These are phyloP conservation scores for Bullera alba DNA, from an alignment of 768 basidiomycete species.

Conservation along the genomic window DNA sequence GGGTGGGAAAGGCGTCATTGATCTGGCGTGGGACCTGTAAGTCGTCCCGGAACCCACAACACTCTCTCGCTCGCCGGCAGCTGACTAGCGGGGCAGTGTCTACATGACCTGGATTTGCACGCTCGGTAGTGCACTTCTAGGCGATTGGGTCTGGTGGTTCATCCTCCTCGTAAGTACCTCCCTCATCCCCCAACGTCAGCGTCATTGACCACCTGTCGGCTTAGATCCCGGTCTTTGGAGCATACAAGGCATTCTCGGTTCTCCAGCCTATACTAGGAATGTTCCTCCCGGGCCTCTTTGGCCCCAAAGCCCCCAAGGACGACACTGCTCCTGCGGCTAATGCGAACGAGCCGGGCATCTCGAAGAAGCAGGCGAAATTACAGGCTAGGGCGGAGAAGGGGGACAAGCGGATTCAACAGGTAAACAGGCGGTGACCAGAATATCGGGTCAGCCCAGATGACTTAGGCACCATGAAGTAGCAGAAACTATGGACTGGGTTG, in stretches of 20 bases:
- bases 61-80: neutral
- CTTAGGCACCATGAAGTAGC: too few relatives aligned
- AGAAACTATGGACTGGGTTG: too few relatives aligned
- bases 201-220: too few relatives aligned
- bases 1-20: conserved; percentile 35
- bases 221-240: conserved; percentile 39
- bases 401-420: conserved; percentile 43
- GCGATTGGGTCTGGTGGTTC: conserved; percentile 42
- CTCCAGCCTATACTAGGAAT: conserved; percentile 36
- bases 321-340: conserved; percentile 4
- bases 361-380: conserved; percentile 39
- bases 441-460: too few relatives aligned
- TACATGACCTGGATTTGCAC: conserved; percentile 44
- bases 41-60: too few relatives aligned
- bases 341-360: conserved; percentile 19
- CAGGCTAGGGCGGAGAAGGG: conserved; percentile 42
- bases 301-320: conserved; percentile 20
- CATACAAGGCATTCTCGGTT: conserved; percentile 37
- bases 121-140: conserved; percentile 33
- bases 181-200: too few relatives aligned
- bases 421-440: too few relatives aligned
- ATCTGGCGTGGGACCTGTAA: conserved; percentile 44
- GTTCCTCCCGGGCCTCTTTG: conserved; percentile 37
- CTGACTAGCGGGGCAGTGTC: conserved; percentile 16
- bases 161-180: conserved; percentile 35